phyloP scores from a whole-genome alignment of 1,284 basidiomycete species.

The Trichosporon coremiiforme region DNA sequence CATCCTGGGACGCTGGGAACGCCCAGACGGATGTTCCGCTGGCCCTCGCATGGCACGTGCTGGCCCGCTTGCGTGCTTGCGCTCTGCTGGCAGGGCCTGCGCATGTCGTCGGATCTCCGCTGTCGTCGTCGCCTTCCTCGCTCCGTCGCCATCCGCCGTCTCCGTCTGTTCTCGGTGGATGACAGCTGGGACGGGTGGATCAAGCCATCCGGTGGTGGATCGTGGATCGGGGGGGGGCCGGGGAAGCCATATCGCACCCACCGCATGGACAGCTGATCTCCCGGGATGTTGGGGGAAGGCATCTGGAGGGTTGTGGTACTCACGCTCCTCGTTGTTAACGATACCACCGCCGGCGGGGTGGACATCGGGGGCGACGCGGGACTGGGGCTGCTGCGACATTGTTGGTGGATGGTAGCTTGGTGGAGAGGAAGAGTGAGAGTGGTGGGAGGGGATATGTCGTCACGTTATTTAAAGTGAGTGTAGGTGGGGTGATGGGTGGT shows the following conservation, averaged over 20 bases:
- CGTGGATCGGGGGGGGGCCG: background rate
- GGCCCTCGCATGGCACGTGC: background rate
- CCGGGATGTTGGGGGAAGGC: background rate
- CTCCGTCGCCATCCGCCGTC: background rate
- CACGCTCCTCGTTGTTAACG: slow-evolving; percentile 26
- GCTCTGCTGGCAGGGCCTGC: background rate
- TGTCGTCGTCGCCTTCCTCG: background rate
- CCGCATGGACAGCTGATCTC: background rate
- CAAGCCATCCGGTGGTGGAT: background rate
- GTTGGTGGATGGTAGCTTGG: slow-evolving; percentile 3
- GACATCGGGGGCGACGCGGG: slow-evolving; percentile 31
- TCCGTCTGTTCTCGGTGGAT: background rate
- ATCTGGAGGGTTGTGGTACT: background rate
- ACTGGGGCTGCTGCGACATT: slow-evolving; percentile 22
- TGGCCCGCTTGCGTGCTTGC: background rate
- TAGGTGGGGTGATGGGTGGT: too few relatives aligned
- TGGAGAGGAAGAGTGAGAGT: background rate
- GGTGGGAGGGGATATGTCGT: background rate
- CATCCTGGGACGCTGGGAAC: background rate
- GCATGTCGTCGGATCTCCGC: background rate
- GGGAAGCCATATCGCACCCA: slow-evolving; percentile 8
- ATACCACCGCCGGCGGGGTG: slow-evolving; percentile 30
- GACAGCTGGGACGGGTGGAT: background rate
- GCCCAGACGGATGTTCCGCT: background rate
- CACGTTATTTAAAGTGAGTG: slow-evolving; percentile 11